These are phyloP conservation scores for Claviceps sp. DNA, from an alignment of 2,329 filamentous ascomycete species.

Conservation along the genomic window DNA sequence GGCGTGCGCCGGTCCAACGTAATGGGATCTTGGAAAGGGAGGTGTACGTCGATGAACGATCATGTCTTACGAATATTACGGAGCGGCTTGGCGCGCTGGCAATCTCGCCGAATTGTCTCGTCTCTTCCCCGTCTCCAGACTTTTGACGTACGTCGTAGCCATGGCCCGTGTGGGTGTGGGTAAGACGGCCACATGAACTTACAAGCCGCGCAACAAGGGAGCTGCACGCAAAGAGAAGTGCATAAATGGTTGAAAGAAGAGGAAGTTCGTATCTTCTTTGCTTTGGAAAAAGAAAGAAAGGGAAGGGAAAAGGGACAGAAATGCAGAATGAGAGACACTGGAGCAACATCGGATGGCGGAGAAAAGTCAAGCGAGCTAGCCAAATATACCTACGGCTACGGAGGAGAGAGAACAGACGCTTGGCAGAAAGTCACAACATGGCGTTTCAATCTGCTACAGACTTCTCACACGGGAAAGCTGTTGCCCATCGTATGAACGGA, in stretches of 20 bases:
- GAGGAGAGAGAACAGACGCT: background rate
- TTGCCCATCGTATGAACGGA: background rate
- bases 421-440: background rate
- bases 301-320: background rate
- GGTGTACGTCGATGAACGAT: background rate
- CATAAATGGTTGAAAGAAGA: background rate
- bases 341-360: no score
- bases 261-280: background rate
- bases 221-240: background rate
- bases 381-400: background rate
- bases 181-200: background rate
- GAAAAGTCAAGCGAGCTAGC: background rate
- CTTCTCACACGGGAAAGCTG: no score
- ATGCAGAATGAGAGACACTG: background rate
- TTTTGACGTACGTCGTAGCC: background rate
- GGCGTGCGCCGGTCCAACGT: background rate
- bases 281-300: background rate
- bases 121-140: background rate
- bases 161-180: background rate
- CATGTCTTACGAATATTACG: background rate
- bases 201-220: background rate
- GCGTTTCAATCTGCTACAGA: background rate
- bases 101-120: background rate
- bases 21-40: conserved; percentile 2
- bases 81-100: conserved; percentile 1